These are phyloP conservation scores for Omphalea diandra DNA, from an alignment of 441 rosid species.

Conservation along the genomic window DNA sequence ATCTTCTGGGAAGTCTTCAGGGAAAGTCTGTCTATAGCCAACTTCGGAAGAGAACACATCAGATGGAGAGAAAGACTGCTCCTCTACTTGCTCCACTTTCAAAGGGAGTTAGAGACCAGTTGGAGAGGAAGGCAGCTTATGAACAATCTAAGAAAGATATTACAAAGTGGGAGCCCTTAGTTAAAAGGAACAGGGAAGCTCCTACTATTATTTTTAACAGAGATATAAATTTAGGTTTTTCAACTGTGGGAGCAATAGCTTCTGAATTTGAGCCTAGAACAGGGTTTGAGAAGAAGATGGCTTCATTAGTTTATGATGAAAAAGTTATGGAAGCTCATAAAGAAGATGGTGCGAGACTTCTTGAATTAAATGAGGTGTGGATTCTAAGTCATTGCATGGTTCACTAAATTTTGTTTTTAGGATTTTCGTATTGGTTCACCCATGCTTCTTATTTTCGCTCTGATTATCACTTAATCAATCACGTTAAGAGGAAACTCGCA, in stretches of 20 bases:
- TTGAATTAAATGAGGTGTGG: constrained; percentile 79
- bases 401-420: not conserved
- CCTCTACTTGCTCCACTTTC: constrained; percentile 78
- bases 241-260: constrained; percentile 94
- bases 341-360: constrained; percentile 82
- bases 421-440: not conserved
- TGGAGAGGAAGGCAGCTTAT: constrained; percentile 74
- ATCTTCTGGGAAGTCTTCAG: constrained; percentile 66
- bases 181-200: constrained; percentile 88
- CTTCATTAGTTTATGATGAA: constrained; percentile 58
- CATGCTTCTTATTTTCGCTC: not conserved
- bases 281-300: constrained; percentile 89
- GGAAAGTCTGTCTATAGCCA: constrained; percentile 57
- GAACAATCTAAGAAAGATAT: constrained; percentile 58
- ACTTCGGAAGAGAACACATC: constrained; percentile 51
- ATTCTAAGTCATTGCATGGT: too few species aligned
- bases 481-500: not conserved
- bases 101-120: constrained; percentile 58
- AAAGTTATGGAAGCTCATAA: constrained; percentile 71
- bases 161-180: constrained; percentile 69
- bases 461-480: not conserved
- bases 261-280: constrained; percentile 92
- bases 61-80: constrained; percentile 47
- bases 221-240: constrained; percentile 66
- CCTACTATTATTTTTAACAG: constrained; percentile 71